Evolutionary conservation across 106 monocot genomes (phyloP).

Genomic region (Alisma plantagoaquatica): DNA sequence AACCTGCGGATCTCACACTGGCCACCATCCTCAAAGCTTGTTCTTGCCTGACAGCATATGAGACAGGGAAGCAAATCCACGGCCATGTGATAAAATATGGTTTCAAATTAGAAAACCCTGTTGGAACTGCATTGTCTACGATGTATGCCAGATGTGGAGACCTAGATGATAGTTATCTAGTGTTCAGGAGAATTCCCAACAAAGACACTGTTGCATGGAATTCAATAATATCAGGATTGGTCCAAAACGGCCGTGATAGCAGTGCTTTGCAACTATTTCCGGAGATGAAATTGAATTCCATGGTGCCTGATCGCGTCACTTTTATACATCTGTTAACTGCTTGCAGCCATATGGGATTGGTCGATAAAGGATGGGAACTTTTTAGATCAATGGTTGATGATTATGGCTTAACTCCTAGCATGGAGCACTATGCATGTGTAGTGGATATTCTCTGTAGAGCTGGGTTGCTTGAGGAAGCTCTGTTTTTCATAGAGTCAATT

Average conservation of each 20-base stretch:
- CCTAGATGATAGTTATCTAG: slow-evolving; percentile 31
- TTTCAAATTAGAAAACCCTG: slow-evolving; percentile 32
- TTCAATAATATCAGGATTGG: slow-evolving; percentile 56
- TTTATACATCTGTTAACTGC: slow-evolving; percentile 48
- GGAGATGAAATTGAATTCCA: slow-evolving; percentile 34
- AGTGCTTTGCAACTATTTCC: slow-evolving; percentile 51
- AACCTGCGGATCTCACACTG: slow-evolving; percentile 52
- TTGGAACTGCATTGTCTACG: slow-evolving; percentile 50
- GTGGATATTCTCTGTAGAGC: slow-evolving; percentile 52
- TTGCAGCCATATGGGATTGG: slow-evolving; percentile 67
- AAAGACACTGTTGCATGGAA: slow-evolving; percentile 67
- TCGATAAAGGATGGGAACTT: slow-evolving; percentile 55
- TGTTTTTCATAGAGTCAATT: slow-evolving; percentile 39
- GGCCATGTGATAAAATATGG: slow-evolving; percentile 40
- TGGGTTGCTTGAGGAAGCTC: slow-evolving; percentile 43
- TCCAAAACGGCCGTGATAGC: slow-evolving; percentile 46
- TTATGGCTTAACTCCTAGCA: slow-evolving; percentile 26
- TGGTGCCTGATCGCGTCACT: slow-evolving; percentile 42
- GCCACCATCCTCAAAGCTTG: slow-evolving; percentile 50
- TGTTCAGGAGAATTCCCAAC: slow-evolving; percentile 41
- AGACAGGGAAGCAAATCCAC: slow-evolving; percentile 59
- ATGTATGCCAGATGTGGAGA: slow-evolving; percentile 67
- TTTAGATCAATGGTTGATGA: slow-evolving; percentile 40
- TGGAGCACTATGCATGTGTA: slow-evolving; percentile 77
- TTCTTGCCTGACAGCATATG: slow-evolving; percentile 34